These are phyloP conservation scores for Tuber indicum DNA, from an alignment of 495 filamentous ascomycete genomes.

Conservation along the genomic window DNA sequence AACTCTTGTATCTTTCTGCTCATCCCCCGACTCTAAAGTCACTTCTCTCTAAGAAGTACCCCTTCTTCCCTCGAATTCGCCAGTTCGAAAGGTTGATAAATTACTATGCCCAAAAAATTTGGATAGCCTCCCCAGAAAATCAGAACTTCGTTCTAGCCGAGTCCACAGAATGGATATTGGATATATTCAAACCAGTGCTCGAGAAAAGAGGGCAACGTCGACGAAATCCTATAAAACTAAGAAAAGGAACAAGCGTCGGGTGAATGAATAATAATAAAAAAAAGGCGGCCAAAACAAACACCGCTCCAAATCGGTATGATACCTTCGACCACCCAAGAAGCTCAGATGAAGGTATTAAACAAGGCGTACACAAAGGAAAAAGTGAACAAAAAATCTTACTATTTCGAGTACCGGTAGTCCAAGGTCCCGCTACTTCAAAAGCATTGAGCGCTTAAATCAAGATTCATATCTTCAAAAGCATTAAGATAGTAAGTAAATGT, in stretches of 20 bases:
- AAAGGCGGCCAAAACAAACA: background rate
- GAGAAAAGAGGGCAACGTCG: background rate
- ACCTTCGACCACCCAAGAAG: background rate
- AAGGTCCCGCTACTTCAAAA: background rate
- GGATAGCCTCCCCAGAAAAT: constrained; percentile 3
- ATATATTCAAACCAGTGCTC: background rate
- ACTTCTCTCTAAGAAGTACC: background rate
- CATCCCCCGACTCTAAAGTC: background rate
- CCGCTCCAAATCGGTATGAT: background rate
- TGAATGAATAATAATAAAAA: background rate
- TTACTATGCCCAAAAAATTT: constrained; percentile 12
- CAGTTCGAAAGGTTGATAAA: constrained; percentile 16
- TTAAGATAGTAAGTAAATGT: constrained; percentile 12
- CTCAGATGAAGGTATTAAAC: background rate
- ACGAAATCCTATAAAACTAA: background rate
- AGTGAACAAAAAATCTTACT: background rate
- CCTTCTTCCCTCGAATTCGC: constrained; percentile 5
- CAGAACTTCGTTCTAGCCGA: constrained; percentile 2
- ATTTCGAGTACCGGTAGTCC: background rate
- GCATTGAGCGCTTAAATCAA: background rate
- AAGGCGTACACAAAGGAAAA: background rate
- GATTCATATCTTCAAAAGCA: constrained; percentile 8
- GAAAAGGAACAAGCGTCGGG: background rate
- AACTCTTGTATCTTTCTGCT: background rate
- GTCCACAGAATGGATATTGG: background rate